Base-by-base conservation (phyloP, 345 rosid species). In the Conringia planisiliqua region DNA sequence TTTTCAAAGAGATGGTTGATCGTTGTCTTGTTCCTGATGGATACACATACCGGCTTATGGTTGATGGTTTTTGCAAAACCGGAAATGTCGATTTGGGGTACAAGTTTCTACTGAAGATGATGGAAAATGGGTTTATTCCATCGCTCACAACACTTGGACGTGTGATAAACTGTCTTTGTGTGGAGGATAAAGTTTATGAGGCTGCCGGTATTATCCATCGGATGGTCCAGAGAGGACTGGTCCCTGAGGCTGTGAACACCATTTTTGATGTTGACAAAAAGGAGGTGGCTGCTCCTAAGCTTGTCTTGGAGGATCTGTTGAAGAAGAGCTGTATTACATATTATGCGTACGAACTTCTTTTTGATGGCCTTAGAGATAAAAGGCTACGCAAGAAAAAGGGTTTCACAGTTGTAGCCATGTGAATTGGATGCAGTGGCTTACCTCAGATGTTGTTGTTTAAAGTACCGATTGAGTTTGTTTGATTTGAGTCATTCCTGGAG, bases 201-300 rank as follows among this genome's bases (percentile, higher is more conserved):
- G 97, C 99, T 70, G 92, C 90, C 42, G 79, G 85, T 57, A 81
- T 94, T 59, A 65, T 94, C 74, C 87, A 80, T 78, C 82, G 72
- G 14, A 91, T 90, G 98, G 97, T 87, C 75, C 75, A 67, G 50
- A 81, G 76, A 70, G 93, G 84, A 7, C 59, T 94, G 27, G 93
- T 94, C 36, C 98, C 97, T 30, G 96, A 85, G 73, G 85, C 70
- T 66, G 97, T 88, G 76, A 78, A 81, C 75, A 81, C 84, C 10
- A 92, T 92, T 72, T 90, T 86, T 63, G 96, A 91, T 62, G 81
- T 88, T 62, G 87, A 87, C 65, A 94, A 91, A 75, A 91, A 64
- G 83, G 88, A 78, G 61, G 83, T 87, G 62, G 97, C 95, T 16
- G 92, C 98, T 46, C 98, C 96, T 26, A 92, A 94, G 89, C 90